Evolutionary conservation across 768 basidiomycete genomes (phyloP).

Genomic region (Suillus bovinus): DNA sequence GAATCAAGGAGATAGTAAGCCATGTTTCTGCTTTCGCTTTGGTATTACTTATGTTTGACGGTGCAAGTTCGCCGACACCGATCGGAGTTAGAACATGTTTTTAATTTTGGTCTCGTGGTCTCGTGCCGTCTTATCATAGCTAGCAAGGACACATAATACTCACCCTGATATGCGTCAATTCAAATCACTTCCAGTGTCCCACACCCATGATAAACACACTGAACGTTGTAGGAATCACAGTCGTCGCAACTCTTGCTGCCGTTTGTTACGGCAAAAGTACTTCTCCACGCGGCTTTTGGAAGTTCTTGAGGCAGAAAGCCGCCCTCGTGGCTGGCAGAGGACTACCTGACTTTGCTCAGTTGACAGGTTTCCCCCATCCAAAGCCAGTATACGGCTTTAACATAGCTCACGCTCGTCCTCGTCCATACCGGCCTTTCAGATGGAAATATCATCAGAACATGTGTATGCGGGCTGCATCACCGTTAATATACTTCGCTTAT

Average conservation of each 20-base stretch:
- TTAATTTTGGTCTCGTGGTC: neutral
- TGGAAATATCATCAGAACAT: slow-evolving; percentile 60
- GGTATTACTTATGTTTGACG: no score
- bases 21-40: no score
- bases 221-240: slow-evolving; percentile 1
- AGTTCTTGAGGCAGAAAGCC: slow-evolving; percentile 1
- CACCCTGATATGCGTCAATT: neutral
- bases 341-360: slow-evolving; percentile 40
- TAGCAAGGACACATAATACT: neutral
- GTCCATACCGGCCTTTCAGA: slow-evolving; percentile 57
- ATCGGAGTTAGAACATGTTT: no score
- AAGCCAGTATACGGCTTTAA: slow-evolving; percentile 43
- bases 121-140: neutral
- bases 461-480: slow-evolving; percentile 33
- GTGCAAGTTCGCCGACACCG: no score
- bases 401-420: slow-evolving; percentile 41
- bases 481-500: neutral
- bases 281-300: neutral
- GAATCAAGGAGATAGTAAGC: no score
- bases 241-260: slow-evolving; percentile 11
- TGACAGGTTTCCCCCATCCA: slow-evolving; percentile 47
- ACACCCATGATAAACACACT: slow-evolving; percentile 15
- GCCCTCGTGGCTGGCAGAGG: slow-evolving; percentile 9
- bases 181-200: neutral
- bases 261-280: slow-evolving; percentile 1